phyloP scores from a whole-genome alignment of 192 early-diverging fungal genomes.

The Dissophora ornata region DNA sequence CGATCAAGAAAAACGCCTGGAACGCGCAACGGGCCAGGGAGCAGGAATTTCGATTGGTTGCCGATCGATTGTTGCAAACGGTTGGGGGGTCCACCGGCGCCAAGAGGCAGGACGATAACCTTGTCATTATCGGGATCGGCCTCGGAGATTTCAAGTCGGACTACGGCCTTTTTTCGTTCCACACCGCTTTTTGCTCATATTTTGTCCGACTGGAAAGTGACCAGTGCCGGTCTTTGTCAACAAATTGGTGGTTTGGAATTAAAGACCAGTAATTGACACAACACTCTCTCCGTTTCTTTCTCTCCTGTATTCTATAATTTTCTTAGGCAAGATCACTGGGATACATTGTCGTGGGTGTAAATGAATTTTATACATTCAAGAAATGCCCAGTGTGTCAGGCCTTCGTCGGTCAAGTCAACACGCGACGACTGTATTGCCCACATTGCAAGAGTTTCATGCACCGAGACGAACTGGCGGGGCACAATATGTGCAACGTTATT shows the following conservation, averaged over 20 bases:
- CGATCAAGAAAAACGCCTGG: constrained; percentile 18
- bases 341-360: constrained; percentile 7
- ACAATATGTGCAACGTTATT: constrained; percentile 15
- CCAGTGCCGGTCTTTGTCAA: too few relatives aligned
- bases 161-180: neutral
- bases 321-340: constrained; percentile 5
- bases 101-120: constrained; percentile 2
- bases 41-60: neutral
- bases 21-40: neutral
- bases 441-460: neutral
- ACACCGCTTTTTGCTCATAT: neutral
- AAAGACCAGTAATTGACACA: too few relatives aligned
- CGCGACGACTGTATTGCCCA: neutral
- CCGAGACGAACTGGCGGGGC: constrained; percentile 7
- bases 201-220: neutral
- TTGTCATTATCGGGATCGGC: constrained; percentile 1
- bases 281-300: neutral
- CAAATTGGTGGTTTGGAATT: neutral
- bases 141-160: neutral
- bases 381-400: constrained; percentile 1
- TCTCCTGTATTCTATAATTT: neutral
- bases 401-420: constrained; percentile 3
- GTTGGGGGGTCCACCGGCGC: neutral
- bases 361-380: constrained; percentile 17
- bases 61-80: neutral